phyloP scores from a whole-genome alignment of 176 grass and related monocot genomes.

The Musa acuminata region DNA sequence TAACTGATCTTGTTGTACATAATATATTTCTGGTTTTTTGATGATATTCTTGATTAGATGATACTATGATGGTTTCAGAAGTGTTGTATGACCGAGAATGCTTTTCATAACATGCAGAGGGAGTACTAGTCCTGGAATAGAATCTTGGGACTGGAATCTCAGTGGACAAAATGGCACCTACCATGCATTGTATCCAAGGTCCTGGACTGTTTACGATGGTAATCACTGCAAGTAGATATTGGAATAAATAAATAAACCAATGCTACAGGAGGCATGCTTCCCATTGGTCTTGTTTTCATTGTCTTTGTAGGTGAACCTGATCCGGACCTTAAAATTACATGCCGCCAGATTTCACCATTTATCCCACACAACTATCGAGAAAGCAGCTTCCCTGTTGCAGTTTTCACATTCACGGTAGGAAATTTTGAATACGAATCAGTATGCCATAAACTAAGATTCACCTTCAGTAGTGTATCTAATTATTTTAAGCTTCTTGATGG shows the following conservation, averaged over 20 bases:
- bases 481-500: slow-evolving; percentile 8
- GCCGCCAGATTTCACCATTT: slow-evolving; percentile 90
- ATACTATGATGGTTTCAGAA: background rate
- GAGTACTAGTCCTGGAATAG: slow-evolving; percentile 68
- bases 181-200: slow-evolving; percentile 90
- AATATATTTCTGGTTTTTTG: too few species aligned
- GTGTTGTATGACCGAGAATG: background rate
- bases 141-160: slow-evolving; percentile 92
- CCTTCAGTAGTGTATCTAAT: slow-evolving; percentile 8
- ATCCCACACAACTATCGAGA: slow-evolving; percentile 94
- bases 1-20: background rate
- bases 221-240: slow-evolving; percentile 8
- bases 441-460: background rate
- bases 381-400: slow-evolving; percentile 83
- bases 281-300: background rate
- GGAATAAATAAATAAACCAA: background rate
- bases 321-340: slow-evolving; percentile 79
- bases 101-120: slow-evolving; percentile 58
- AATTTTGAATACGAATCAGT: background rate
- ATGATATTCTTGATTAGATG: background rate
- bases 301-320: slow-evolving; percentile 66
- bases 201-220: slow-evolving; percentile 94
- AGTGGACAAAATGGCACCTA: slow-evolving; percentile 59
- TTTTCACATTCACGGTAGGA: slow-evolving; percentile 79
- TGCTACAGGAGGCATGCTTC: slow-evolving; percentile 14